A percentile compares a stretch with the other conserved stretches of the same genome.
Conservation (phyloP, 441 rosid genomes). For the Arabidopsis hybrid region DNA sequence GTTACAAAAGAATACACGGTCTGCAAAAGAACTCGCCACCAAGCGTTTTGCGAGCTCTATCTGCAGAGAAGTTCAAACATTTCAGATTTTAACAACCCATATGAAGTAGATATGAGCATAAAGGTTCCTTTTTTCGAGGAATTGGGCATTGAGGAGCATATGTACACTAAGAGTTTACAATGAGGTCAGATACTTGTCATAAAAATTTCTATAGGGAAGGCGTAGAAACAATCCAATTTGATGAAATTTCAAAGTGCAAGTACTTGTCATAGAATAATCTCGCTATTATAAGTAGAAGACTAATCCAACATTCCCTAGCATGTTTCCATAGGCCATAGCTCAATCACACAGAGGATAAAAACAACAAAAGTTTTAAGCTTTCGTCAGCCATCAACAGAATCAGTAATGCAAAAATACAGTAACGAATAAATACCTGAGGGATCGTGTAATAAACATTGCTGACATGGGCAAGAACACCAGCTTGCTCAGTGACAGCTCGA, state of each 20-base stretch:
- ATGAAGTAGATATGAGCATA: not conserved
- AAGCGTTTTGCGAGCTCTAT: conserved; percentile 83
- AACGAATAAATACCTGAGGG: conserved; percentile 51
- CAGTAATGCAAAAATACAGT: not conserved
- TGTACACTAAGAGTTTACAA: not conserved
- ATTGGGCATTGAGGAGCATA: not conserved
- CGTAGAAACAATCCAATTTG: not conserved
- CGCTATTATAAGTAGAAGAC: too few relatives aligned
- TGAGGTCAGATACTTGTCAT: not conserved
- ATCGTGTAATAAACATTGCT: conserved; percentile 62
- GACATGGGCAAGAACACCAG: conserved; percentile 56
- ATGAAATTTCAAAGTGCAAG: not conserved
- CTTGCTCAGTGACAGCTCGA: conserved; percentile 59
- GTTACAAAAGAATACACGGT: conserved; percentile 82
- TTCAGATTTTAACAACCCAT: not conserved
- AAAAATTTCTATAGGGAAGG: not conserved
- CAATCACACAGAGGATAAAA: not conserved
- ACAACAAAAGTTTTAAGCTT: conserved; percentile 8
- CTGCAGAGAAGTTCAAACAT: conserved; percentile 46
- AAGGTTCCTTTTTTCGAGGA: too few relatives aligned
- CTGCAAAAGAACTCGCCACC: conserved; percentile 79
- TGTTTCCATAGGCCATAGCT: not conserved
- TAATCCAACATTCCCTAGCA: not conserved
- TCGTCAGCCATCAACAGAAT: not conserved
- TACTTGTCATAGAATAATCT: not conserved